Percentiles rank a stretch among this genome's conserved stretches.
Conservation (phyloP, 331 rosid species). For the Dryas integrifolia region DNA sequence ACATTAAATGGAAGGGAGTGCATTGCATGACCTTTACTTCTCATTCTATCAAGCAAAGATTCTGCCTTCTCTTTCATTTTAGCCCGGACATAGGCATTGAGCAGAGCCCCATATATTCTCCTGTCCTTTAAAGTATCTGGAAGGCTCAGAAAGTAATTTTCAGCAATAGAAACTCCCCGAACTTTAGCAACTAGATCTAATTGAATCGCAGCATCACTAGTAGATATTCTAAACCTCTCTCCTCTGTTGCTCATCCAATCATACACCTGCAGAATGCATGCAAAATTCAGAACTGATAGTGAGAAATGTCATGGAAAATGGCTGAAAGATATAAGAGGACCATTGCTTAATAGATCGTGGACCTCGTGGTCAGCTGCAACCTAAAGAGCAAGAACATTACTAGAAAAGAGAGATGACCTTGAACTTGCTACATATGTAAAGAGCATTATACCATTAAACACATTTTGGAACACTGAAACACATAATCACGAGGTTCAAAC, state of each 20-base stretch:
- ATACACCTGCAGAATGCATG: conserved; percentile 53
- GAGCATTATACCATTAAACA: not conserved
- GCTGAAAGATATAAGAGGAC: not conserved
- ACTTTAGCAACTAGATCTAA: conserved; percentile 84
- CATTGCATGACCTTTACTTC: conserved; percentile 56
- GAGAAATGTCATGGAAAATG: not conserved
- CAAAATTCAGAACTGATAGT: conserved; percentile 12
- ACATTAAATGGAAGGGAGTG: conserved; percentile 82
- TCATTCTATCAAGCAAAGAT: conserved; percentile 68
- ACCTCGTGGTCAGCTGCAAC: not conserved
- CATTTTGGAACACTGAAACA: not conserved
- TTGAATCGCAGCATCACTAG: conserved; percentile 83
- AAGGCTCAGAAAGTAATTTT: conserved; percentile 62
- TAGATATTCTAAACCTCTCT: conserved; percentile 72
- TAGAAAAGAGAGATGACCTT: not conserved
- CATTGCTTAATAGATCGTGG: not conserved
- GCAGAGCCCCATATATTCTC: conserved; percentile 78
- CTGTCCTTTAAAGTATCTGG: conserved; percentile 52
- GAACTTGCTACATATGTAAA: not conserved
- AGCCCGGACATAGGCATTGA: conserved; percentile 67
- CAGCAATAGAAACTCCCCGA: conserved; percentile 67
- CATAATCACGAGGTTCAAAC: not conserved
- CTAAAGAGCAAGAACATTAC: not conserved
- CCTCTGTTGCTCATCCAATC: conserved; percentile 86
- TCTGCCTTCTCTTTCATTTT: conserved; percentile 72